Evolutionary conservation across 352 stramenopile species (phyloP), one percentile per base, ranked within the genome.

Genomic region (Phytophthora ohioensis): DNA sequence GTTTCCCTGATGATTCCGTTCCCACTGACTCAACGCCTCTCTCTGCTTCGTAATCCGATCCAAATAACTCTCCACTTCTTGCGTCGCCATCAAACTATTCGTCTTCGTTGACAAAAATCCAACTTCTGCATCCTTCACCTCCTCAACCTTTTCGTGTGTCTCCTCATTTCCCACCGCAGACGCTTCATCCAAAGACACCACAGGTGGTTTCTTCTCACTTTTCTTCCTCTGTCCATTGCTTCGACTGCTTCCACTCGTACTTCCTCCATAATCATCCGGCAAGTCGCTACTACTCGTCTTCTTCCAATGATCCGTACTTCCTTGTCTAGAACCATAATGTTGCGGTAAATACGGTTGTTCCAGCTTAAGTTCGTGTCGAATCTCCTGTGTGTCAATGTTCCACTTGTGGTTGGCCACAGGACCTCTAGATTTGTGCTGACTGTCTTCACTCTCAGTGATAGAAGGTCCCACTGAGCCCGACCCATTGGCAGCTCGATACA

Each of bases 321-420:
- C 66, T 13, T 57, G 54, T n/a, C 53, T 54, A 2, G 27, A 42
- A 5, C 73, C 69, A 36, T 75, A 64, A 34, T 64, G 45, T n/a
- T 81, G 73, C 7, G 63, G 64, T 12, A 76, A 72, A 57, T 78
- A 80, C 1, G 67, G 72, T 55, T 69, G 62, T 27, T 74, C 78
- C 8, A 75, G 34, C 8, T 69, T 68, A 21, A 78, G 75, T 64
- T 93, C 77, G 8, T 88, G 84, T 45, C 76, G 70, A 41, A 93
- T 84, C 42, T 76, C 81, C 10, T 79, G 64, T 21, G 86, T 92
- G 59, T 93, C 77, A 64, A 93, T 86, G 41, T 88, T 73, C 86
- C 86, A 93, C 68, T 93, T 93, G 66, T 72, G 78, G 49, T 82
- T 90, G 27, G 60, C 81, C 32, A 88, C 85, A 13, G 74, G 66